phyloP scores from a whole-genome alignment of 2,329 filamentous ascomycete genomes.

The Cladosporium colombiae region DNA sequence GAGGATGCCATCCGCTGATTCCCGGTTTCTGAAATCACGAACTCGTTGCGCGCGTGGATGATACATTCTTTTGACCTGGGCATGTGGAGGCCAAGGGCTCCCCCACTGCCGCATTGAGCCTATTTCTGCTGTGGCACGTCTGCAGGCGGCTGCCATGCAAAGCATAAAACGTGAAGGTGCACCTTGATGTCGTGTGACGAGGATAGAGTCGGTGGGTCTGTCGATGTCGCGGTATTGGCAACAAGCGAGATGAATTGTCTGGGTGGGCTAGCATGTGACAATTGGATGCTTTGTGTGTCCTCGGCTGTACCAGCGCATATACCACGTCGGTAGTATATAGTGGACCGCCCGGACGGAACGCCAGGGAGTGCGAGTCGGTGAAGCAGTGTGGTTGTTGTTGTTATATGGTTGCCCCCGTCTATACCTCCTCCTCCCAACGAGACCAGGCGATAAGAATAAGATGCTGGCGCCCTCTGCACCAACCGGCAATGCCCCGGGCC shows the following conservation, averaged over 20 bases:
- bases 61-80: neutral
- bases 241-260: neutral
- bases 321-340: neutral
- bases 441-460: too few species aligned
- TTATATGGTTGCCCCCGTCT: too few species aligned
- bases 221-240: neutral
- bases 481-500: neutral
- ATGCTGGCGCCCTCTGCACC: neutral
- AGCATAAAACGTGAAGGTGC: neutral
- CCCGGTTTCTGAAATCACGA: neutral
- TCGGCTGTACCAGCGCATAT: neutral
- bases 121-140: neutral
- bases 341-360: neutral
- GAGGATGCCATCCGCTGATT: neutral
- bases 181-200: neutral
- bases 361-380: neutral
- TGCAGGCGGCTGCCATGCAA: neutral
- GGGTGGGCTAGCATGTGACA: neutral
- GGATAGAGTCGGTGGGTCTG: neutral
- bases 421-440: too few species aligned
- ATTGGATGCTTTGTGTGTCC: neutral
- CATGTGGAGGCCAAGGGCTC: neutral
- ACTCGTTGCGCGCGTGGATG: neutral
- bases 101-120: neutral
- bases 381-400: neutral